Conservation (phyloP, 1,284 basidiomycete species). For the Heterobasidion annosum region DNA sequence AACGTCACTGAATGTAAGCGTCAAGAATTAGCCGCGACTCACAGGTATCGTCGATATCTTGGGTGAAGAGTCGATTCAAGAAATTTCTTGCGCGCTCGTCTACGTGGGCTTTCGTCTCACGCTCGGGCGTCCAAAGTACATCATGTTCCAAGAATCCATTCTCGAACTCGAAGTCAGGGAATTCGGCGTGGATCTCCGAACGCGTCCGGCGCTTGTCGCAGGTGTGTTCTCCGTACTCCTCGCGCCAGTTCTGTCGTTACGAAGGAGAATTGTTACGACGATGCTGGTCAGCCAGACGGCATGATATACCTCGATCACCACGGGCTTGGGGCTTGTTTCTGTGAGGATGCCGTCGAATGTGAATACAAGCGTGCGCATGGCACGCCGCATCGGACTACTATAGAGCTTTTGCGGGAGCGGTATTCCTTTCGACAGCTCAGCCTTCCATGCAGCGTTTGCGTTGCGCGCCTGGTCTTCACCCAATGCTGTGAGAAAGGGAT, state of each 20-base stretch:
- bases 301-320: conserved; percentile 21
- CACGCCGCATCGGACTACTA: conserved; percentile 67
- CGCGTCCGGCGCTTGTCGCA: conserved; percentile 60
- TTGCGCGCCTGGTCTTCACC: conserved; percentile 57
- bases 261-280: background rate
- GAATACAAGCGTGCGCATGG: conserved; percentile 58
- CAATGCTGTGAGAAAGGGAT: conserved; percentile 62
- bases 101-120: conserved; percentile 56
- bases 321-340: conserved; percentile 7
- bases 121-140: conserved; percentile 52
- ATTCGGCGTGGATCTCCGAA: conserved; percentile 43
- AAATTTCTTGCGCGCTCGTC: conserved; percentile 43
- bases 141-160: conserved; percentile 66
- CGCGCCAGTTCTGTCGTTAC: conserved; percentile 45
- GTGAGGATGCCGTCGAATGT: conserved; percentile 41
- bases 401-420: conserved; percentile 58
- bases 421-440: conserved; percentile 41
- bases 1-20: background rate
- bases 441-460: conserved; percentile 49
- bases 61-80: conserved; percentile 55
- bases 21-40: conserved; percentile 14
- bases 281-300: background rate
- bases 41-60: conserved; percentile 40
- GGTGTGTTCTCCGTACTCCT: conserved; percentile 63
- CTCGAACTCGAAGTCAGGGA: conserved; percentile 61